Base-by-base conservation (phyloP, 1,284 basidiomycete species). In the Ganoderma sp. region DNA sequence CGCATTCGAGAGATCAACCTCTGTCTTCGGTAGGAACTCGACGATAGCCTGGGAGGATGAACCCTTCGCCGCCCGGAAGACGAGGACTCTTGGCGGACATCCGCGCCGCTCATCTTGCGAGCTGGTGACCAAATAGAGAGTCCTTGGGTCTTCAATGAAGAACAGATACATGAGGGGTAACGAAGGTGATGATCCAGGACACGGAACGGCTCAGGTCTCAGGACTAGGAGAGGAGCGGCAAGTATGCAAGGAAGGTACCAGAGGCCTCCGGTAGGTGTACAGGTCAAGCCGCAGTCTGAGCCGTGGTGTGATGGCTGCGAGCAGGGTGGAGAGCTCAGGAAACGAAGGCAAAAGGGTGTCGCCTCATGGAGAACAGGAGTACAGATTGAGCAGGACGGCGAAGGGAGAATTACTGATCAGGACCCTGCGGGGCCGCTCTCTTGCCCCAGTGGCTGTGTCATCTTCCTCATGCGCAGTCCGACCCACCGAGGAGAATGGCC, bases 21-120 rank as follows among this genome's bases (percentile, higher is more conserved):
- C 85, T 62, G 88, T 83, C 70, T 89, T 88, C 0, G 86, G 87
- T 6, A 96, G 78, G 75, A 96, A 94, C 79, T 97, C 95, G 17
- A 96, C 94, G 45, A 96, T 86, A 61, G 90, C 89, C 77, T 93
- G 90, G 15, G 79, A 80, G 15, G 86, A 79, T 72, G 84, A 84
- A 56, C 81, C 80, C 73, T 88, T 85, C 25, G 87, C 87, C 22
- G 86, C 84, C 58, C 90, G 90, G 77, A 95, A 93, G 52, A 91
- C 85, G 37, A 95, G 86, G 14, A 85, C 90, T 72, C 85, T 82
- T 48, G 79, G 79, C 25, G 92, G 90, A 66, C 83, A 81, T 15
- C 87, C 90, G 64, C 83, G 78, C 66, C 79, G 81, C 75, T 91
- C 89, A 69, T 91, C 90, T 66, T 88, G 87, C 54, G 86, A 80